Percentiles rank a stretch among this genome's conserved stretches.
Evolutionary conservation across 306 rosid genomes (phyloP).

Genomic region (Glycyrrhiza uralensis): DNA sequence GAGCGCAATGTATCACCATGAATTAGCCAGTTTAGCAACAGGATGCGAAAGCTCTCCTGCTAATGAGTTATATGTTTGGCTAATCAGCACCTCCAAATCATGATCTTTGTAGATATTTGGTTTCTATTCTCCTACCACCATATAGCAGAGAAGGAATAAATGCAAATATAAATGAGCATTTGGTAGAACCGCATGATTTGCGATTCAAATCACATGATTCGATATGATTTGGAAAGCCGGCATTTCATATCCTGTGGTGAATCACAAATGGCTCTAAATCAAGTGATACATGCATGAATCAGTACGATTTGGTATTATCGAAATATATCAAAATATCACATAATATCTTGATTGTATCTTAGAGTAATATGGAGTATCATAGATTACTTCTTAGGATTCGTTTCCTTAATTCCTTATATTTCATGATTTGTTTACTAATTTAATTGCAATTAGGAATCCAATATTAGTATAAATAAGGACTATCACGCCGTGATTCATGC

Average conservation of each 20-base stretch:
- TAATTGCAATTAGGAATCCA: too few relatives aligned
- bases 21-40: conserved; percentile 17
- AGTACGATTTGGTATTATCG: background rate
- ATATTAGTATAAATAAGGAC: too few relatives aligned
- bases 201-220: too few relatives aligned
- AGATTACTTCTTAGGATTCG: too few relatives aligned
- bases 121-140: conserved; percentile 26
- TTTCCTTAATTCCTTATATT: too few relatives aligned
- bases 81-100: conserved; percentile 10
- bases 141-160: conserved; percentile 8
- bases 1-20: conserved; percentile 24
- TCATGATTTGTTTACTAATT: too few relatives aligned
- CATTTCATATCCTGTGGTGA: background rate
- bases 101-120: background rate
- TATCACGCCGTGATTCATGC: too few relatives aligned
- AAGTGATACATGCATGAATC: background rate
- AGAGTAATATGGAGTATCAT: too few relatives aligned
- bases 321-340: too few relatives aligned
- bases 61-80: conserved; percentile 3
- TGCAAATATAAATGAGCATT: background rate
- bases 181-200: background rate
- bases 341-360: too few relatives aligned
- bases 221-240: background rate
- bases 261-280: background rate
- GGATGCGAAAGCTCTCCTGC: conserved; percentile 12